Evolutionary conservation across 2,329 filamentous ascomycete species (phyloP), one percentile per base, ranked within the genome.

Genomic region (Penicillium sp.): DNA sequence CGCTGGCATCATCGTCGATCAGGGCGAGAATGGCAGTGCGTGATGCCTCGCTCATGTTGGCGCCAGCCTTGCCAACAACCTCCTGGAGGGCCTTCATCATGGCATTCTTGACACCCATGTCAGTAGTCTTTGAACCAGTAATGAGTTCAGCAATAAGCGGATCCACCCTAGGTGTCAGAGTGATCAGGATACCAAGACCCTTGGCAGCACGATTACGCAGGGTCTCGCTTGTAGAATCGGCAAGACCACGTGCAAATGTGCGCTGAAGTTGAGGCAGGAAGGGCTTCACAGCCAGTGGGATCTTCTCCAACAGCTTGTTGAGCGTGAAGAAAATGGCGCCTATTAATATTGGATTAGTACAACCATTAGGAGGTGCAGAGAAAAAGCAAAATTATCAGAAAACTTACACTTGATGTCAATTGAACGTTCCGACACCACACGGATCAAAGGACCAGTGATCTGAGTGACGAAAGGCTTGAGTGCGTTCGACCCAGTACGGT

Each of bases 71-170:
- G 82, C 92, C 94, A 62, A 99, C 89, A 33, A 99, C 95, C 73
- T 98, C 94, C 73, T 96, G 97, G 49, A 99, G 80, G 3, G 95
- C 95, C 81, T 96, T 97, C 71, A 99, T 84, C 95, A 99, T 99
- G 30, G 95, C 95, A 67, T 90, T 95, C 78, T 87, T 91, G 65
- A 99, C 95, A 49, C 94, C 94, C 6, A 87, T 74, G 73, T 98
- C 94, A 1, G 86, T 81, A 0, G 95, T 98, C 82, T 94, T 97
- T 28, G 93, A 95, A 51, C 95, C 95, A n/a, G 95, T 91, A 22
- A 98, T 93, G 52, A 99, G 84, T 78, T 99, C 95, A 62, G 85
- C 84, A 75, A 99, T 96, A 57, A 99, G 84, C 54, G 96, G 95
- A 77, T 99, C 96, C 26, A 99, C 92, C 72, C 96, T 89, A 28